Base-by-base conservation (phyloP, 495 filamentous ascomycete species). In the Penicillium macrosclerotiorum region DNA sequence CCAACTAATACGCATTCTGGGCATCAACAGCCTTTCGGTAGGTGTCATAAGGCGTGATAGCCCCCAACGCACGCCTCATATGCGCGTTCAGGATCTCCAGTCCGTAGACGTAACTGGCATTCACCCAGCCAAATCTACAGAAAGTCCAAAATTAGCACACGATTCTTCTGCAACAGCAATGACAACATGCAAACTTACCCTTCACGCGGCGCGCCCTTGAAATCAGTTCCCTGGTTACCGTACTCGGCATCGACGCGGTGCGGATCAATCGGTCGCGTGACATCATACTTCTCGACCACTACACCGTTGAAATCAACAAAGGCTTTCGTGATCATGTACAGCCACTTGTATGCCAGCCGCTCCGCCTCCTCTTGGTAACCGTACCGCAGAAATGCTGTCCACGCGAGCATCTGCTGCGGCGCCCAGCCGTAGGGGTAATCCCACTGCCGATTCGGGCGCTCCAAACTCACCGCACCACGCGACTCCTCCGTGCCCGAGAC, bases 371-470 rank as follows among this genome's bases (percentile, higher is more conserved):
- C 84, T 30, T 87, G 78, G 57, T 93, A 97, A 14, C 91, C 89
- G 57, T 96, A 98, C 12, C 89, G 83, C 60, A 87, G 76, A 24
- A 98, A 74, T 5, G 89, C 94, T 0, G 84, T 89, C 93, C 94
- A 97, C 1, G 93, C 93, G 24, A 98, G 81, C 71, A 98, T 96
- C 72, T 98, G 93, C 75, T 98, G 93, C 8, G 93, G 93, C 14
- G 93, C 92, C 93, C 93, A 98, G 34, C 93, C 93, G 61, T 90
- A 95, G 1, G 93, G 93, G 62, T 90, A 98, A 63, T 98, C 93
- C 93, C 93, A 98, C 64, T 98, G 93, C 25, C 90, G 80, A 55
- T 95, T 96, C 3, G 93, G 93, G 9, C 89, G 77, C 52, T 87
- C 80, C n/a, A 95, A 58, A 11, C 83, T 82, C 44, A 96, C 74